Base-by-base conservation (phyloP, 176 grass and related monocot genomes). In the Oryza punctata region DNA sequence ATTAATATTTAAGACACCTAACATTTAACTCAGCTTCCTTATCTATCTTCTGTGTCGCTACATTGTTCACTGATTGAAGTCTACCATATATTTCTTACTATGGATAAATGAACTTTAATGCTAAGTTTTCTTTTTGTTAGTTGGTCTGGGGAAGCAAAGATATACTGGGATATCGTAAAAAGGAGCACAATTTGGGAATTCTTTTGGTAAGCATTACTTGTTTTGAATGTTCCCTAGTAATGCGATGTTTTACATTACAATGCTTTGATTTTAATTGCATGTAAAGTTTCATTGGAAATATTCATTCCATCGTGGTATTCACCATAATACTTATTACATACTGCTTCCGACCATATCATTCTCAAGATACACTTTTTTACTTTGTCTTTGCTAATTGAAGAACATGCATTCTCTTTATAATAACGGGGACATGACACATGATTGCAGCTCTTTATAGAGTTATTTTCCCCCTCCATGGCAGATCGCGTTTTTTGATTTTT, bases 401-500 rank as follows among this genome's bases (percentile, higher is more conserved):
- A 11, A 43, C 67, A 52, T 78, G 8, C 13, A 67, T 10, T 71
- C 33, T 80, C 43, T 73, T 73, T 67, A 12, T 46, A 67, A 82
- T 37, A 2, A 25, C 38, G 73, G 76, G 82, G 74, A 73, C 44
- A 82, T 46, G 37, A 26, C 41, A 72, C 76, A 73, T 61, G 11
- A 37, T 33, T 46, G 19, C 49, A 60, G 61, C 12, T 28, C 50
- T 70, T 82, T 67, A 81, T 84, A 80, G 44, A 37, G 78, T 23
- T 25, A 75, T 78, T 27, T 52, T 19, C 75, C 45, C 75, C 69
- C 59, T 82, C 63, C 15, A 41, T 90, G 75, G 15, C 86, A 99
- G 97, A 82, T 94, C 32, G 90, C 73, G 24, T 99, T 99, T 87
- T 99, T 99, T 89, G 91, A 99, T 52, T 94, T 99, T 79, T 99